Base-by-base conservation (phyloP, 805 yeast genomes). In the Candida manassasensis region DNA sequence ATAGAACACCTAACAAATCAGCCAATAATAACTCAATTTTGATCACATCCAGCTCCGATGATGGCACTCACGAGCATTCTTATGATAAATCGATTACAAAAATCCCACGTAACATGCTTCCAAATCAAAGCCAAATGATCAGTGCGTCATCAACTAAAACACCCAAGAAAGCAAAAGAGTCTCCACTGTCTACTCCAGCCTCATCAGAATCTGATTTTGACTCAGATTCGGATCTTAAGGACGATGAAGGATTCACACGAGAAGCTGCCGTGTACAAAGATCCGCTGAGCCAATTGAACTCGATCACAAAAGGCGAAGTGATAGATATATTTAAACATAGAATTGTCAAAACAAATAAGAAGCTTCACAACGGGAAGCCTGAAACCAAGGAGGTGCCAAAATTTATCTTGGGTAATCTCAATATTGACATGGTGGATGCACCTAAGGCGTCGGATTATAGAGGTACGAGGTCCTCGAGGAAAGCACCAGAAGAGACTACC, bases 341-440 rank as follows among this genome's bases (percentile, higher is more conserved):
- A 7, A 46, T 52, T 34, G 39, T 35, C n/a, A 17, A 18, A 14
- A 18, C 9, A 7, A 34, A 21, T 19, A 22, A 31, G 21, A 13
- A 19, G 17, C 14, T 5, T 6, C 18, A 27, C 19, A 34, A 21
- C 9, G 35, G 32, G 15, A 11, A 3, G 11, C 26, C 29, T 15
- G 32, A 27, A 7, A 34, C 21, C 10, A 16, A 28, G 11, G 35
- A 28, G 2, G 6, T 21, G 3, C 42, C 42, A 17, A 37, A 37
- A 15, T 32, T 38, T 18, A 21, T 35, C n/a, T 39, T 49, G 32
- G 48, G 41, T 36, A 43, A 39, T 19, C 39, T 53, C 11, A 44
- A 38, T 17, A 54, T 54, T 13, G 50, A 47, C 30, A 54, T 54
- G 59, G 53, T 49, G 4, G 50, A 48, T 32, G 39, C 36, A 19